Percentiles rank a stretch among this genome's conserved stretches.
phyloP scores from a whole-genome alignment of 495 filamentous ascomycete genomes.

The Wilcoxina mikolae region DNA sequence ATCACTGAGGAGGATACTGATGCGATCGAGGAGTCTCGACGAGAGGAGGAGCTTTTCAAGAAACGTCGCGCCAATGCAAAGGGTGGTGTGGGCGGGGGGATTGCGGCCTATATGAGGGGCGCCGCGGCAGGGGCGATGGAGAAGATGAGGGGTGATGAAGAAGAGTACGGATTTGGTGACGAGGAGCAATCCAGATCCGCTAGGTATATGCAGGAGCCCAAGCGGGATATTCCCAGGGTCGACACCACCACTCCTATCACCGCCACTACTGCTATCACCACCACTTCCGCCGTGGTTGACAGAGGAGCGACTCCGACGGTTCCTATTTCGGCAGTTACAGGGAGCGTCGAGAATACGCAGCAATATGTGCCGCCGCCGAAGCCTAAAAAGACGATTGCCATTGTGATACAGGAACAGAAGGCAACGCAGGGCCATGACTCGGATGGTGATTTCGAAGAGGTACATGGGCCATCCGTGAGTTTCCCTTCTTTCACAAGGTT shows the following conservation, averaged over 20 bases:
- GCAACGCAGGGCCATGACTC: conserved; percentile 18
- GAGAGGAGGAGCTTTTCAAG: conserved; percentile 12
- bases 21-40: conserved; percentile 20
- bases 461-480: conserved; percentile 17
- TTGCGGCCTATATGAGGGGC: neutral
- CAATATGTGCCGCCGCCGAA: conserved; percentile 16
- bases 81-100: neutral
- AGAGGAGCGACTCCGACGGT: neutral
- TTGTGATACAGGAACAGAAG: conserved; percentile 23
- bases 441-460: conserved; percentile 21
- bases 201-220: neutral
- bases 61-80: neutral
- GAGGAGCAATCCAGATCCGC: too few species aligned
- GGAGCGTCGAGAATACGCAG: neutral
- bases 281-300: neutral
- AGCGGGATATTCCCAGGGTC: neutral
- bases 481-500: neutral
- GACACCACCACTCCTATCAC: neutral
- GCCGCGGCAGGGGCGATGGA: neutral
- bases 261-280: neutral
- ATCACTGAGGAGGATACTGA: conserved; percentile 26
- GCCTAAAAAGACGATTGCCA: conserved; percentile 15
- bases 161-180: neutral
- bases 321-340: neutral
- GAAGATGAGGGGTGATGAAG: conserved; percentile 1